These are phyloP conservation scores for Beauveria bassiana DNA, from an alignment of 2,329 filamentous ascomycete genomes.

Conservation along the genomic window DNA sequence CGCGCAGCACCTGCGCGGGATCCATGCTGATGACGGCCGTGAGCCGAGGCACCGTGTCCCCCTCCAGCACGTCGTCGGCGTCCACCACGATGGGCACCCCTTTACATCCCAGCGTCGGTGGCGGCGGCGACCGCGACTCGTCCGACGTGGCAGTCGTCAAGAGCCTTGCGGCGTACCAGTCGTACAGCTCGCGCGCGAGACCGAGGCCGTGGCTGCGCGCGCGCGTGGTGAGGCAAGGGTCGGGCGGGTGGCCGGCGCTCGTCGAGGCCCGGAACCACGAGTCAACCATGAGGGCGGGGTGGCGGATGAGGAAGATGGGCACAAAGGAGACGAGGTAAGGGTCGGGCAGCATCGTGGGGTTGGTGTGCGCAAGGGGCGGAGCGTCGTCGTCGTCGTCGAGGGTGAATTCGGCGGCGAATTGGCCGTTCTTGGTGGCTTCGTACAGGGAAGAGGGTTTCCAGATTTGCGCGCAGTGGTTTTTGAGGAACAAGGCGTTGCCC, in stretches of 20 bases:
- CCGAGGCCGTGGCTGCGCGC: not conserved
- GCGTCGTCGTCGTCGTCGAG: not conserved
- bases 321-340: not conserved
- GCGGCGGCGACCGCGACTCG: no score
- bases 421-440: not conserved
- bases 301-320: constrained; percentile 9
- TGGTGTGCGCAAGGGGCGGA: not conserved
- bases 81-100: constrained; percentile 6
- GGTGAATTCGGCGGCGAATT: not conserved
- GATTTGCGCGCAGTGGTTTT: constrained; percentile 8
- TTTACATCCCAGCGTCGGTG: not conserved
- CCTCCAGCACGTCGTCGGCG: constrained; percentile 10
- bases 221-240: not conserved
- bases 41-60: not conserved
- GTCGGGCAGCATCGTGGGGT: constrained; percentile 11
- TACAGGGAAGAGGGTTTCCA: not conserved
- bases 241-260: not conserved
- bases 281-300: constrained; percentile 8
- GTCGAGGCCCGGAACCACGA: constrained; percentile 11
- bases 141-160: not conserved
- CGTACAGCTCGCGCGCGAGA: constrained; percentile 2
- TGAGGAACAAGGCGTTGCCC: constrained; percentile 8
- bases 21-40: not conserved
- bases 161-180: constrained; percentile 4
- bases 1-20: not conserved